Percentiles rank a stretch among this genome's conserved stretches.
Conservation (phyloP, 371 early-diverging fungal species). For the Blastocladiella emersonii region DNA sequence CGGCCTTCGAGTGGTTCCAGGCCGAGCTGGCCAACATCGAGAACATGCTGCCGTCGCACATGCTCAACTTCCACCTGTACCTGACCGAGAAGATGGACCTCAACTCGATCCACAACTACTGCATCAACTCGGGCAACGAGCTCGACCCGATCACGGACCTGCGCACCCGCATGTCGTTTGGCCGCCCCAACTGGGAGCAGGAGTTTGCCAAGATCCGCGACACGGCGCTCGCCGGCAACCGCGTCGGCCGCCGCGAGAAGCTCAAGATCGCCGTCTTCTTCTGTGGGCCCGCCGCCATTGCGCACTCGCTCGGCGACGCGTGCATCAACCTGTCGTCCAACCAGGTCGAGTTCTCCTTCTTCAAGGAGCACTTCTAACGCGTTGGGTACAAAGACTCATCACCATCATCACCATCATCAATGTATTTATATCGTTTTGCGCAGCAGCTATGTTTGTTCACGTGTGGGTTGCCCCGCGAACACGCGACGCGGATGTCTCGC, state of each 20-base stretch:
- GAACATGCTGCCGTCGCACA: constrained; percentile 23
- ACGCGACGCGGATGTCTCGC: no score
- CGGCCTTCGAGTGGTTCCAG: constrained; percentile 68
- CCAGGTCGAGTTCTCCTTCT: constrained; percentile 26
- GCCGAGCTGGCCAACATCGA: constrained; percentile 49
- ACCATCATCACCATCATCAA: no score
- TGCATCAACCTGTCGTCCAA: constrained; percentile 18
- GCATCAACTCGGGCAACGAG: constrained; percentile 14
- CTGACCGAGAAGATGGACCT: constrained; percentile 32
- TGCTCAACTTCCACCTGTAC: constrained; percentile 60
- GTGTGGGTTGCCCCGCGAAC: no score
- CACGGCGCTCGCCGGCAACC: constrained; percentile 19
- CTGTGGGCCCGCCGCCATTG: constrained; percentile 43
- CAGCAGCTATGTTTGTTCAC: no score
- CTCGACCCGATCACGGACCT: constrained; percentile 22
- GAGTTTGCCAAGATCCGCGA: constrained; percentile 20
- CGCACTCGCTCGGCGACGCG: constrained; percentile 21
- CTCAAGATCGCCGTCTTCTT: constrained; percentile 46
- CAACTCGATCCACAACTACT: constrained; percentile 21
- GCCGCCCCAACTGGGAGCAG: constrained; percentile 25
- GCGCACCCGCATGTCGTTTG: constrained; percentile 17
- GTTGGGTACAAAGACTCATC: no score
- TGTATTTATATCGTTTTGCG: no score
- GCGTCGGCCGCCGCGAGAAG: constrained; percentile 10
- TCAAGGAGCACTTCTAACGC: constrained; percentile 39